Evolutionary conservation across 2,329 filamentous ascomycete genomes (phyloP), one percentile per base, ranked within the genome.

Genomic region (Didymosphaeria variabile): DNA sequence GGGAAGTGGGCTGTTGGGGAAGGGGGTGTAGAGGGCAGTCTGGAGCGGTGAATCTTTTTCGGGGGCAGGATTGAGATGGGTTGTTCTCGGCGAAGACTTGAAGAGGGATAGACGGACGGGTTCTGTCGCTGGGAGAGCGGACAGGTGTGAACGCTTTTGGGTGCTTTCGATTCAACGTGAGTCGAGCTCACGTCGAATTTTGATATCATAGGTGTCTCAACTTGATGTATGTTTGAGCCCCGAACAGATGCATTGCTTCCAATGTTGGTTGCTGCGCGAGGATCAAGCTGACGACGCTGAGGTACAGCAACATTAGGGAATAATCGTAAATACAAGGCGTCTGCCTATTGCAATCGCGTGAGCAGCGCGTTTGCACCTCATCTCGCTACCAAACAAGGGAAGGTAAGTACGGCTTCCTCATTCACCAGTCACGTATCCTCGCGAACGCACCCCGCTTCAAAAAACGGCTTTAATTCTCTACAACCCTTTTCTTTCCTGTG

Each of bases 1-100:
- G n/a, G 40, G 40, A 2, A 55, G 53, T 55, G 53, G 53, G 19
- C 29, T 47, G 5, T 36, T 55, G 19, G n/a, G 52, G 2, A 23
- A 40, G 12, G 32, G 32, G 13, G 13, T 42, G n/a, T 31, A 13
- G 17, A 23, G 31, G 10, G 2, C 23, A 6, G 15, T 1, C 2
- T 29, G 26, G 4, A 29, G 26, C 26, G 4, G 26, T 29, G 26
- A 29, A 29, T 6, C 26, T 29, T 4, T 29, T 29, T 29, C 26
- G 6, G 26, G 26, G 4, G 26, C 26, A 29, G 4, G 4, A 29
- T 6, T 29, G 26, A 29, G 26, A 29, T 29, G 4, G 26, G 26
- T 29, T 29, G 26, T 29, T 29, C 26, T 29, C 26, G 26, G 6
- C 4, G 26, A 29, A 29, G 26, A 29, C 26, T 29, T 29, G 26